Conservation (phyloP, 139 green algal species). For the Haematococcus lacustris region DNA sequence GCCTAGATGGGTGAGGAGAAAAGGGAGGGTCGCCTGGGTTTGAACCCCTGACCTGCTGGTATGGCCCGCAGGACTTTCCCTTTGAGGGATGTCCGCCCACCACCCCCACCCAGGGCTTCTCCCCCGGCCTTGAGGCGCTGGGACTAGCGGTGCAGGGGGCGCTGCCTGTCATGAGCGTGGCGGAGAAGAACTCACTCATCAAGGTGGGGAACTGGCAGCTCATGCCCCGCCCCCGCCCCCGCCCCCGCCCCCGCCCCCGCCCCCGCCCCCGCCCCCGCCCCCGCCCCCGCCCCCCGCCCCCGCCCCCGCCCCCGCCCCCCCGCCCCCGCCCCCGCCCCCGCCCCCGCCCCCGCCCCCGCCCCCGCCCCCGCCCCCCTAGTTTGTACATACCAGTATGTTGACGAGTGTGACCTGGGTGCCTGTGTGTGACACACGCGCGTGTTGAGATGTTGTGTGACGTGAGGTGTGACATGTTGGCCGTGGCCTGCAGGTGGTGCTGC, state of each 20-base stretch:
- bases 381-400: not conserved
- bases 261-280: no score
- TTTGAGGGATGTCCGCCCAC: constrained; percentile 41
- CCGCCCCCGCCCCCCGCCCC: no score
- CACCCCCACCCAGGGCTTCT: constrained; percentile 16
- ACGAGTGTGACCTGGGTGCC: not conserved
- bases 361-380: no score
- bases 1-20: not conserved
- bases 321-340: no score
- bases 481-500: constrained; percentile 28
- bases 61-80: constrained; percentile 32
- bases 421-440: not conserved
- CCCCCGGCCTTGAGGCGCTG: constrained; percentile 28
- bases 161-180: constrained; percentile 11
- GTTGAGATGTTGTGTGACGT: not conserved
- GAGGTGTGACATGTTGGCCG: not conserved
- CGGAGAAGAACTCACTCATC: constrained; percentile 41
- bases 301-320: no score
- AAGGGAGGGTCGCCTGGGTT: not conserved
- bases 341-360: no score
- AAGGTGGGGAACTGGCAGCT: constrained; percentile 15
- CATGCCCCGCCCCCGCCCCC: no score
- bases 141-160: constrained; percentile 11
- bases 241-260: no score
- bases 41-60: not conserved